Conservation (phyloP, 164 flowering plant species). For the Vitis rotundifolia region DNA sequence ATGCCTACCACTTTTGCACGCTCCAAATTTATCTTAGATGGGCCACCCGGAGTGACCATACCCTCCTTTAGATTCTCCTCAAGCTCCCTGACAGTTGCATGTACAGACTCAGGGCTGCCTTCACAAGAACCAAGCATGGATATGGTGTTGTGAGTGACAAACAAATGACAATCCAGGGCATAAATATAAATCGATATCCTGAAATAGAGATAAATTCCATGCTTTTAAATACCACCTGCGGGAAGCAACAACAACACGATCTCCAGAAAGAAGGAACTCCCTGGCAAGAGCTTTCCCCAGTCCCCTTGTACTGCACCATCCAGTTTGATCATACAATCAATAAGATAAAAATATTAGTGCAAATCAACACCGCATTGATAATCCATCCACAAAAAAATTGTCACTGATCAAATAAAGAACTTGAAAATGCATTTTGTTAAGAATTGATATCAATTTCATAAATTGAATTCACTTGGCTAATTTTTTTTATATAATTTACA, state of each 20-base stretch:
- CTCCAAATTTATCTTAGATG: conserved; percentile 34
- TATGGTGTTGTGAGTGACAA: conserved; percentile 7
- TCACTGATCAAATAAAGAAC: not conserved
- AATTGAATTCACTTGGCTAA: not conserved
- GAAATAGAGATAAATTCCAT: not conserved
- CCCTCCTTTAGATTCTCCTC: conserved; percentile 71
- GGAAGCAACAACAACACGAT: conserved; percentile 86
- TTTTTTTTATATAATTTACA: not conserved
- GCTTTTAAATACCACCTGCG: conserved; percentile 61
- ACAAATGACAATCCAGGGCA: conserved; percentile 1
- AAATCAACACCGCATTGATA: not conserved
- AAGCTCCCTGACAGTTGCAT: conserved; percentile 70
- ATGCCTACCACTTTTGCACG: conserved; percentile 81
- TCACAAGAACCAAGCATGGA: conserved; percentile 23
- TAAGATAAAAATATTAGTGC: not conserved
- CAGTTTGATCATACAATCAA: conserved; percentile 10
- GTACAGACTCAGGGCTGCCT: conserved; percentile 81
- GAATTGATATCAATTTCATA: not conserved
- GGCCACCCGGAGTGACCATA: conserved; percentile 30
- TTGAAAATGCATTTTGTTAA: not conserved
- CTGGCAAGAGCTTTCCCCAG: conserved; percentile 97
- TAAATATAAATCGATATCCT: not conserved
- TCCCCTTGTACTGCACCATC: conserved; percentile 78
- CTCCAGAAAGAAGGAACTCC: conserved; percentile 96
- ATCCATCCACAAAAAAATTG: not conserved